Evolutionary conservation across 2,329 filamentous ascomycete species (phyloP), one percentile per base, ranked within the genome.

Genomic region (Raffaelea deltoideospora): DNA sequence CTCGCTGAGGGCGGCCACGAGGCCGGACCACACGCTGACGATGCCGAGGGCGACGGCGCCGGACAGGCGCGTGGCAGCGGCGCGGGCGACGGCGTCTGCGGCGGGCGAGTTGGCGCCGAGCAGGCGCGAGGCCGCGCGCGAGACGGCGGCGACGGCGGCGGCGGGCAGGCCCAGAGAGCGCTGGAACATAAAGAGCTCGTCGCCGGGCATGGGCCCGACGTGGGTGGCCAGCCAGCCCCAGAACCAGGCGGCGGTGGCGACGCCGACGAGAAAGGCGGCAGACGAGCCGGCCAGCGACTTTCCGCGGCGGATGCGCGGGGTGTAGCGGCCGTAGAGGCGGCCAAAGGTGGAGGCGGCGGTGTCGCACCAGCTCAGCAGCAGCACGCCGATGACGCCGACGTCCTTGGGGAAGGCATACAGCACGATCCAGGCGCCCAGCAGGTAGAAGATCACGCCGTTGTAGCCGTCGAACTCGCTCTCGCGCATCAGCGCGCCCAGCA

Each of bases 391-490:
- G 34, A 93, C 79, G 8, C 79, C 86, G 19, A 98, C 72, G 50
- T 98, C 90, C 61, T 96, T 98, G 44, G 87, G 85, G 55, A 92
- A 85, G 55, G 84, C 85, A 47, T 74, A 74, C 46, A 96, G 72
- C 14, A 88, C 85, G 23, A 77, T 68, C 76, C 86, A 95, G 21
- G 86, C 79, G 39, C 90, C 90, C 8, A 95, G 71, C 10, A 98
- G 73, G 58, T 96, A 98, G 65, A 83, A 95, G 46, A 98, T 92
- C 47, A 96, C 88, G 36, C 90, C 90, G 54, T 98, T 98, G 68
- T 85, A 98, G 35, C 86, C 84, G 33, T 78, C 69, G 47, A 88
- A 93, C 60, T 98, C 90, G 45, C 81, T 90, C 63, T 98, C 90
- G 37, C 90, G 82, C 90, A 98, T 98, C 48, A 98, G 67, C 1